Evolutionary conservation across 148 eudicot genomes (phyloP).

Genomic region (Heliamphora exappendiculata): DNA sequence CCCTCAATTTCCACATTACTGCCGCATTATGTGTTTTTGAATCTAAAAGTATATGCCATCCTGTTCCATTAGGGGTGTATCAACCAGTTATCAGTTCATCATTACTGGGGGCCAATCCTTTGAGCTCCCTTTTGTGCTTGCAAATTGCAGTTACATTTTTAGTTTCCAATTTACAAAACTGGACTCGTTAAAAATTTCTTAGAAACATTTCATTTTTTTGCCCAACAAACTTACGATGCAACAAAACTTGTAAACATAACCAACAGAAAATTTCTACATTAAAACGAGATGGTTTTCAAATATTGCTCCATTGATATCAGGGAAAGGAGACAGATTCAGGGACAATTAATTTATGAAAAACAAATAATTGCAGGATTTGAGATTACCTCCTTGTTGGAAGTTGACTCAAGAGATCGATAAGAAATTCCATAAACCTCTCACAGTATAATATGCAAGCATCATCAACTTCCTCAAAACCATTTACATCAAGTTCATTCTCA

Average conservation of each 20-base stretch:
- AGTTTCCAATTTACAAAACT: neutral
- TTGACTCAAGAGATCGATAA: slow-evolving; percentile 93
- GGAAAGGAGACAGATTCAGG: neutral
- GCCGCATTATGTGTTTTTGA: no score
- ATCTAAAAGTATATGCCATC: no score
- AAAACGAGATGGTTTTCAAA: neutral
- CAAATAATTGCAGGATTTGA: slow-evolving; percentile 5
- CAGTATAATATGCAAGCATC: slow-evolving; percentile 78
- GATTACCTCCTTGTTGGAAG: slow-evolving; percentile 84
- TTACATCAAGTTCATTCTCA: slow-evolving; percentile 19
- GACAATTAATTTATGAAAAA: neutral
- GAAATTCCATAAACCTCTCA: slow-evolving; percentile 95
- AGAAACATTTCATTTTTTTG: neutral
- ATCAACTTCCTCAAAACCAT: slow-evolving; percentile 47
- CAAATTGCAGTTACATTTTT: neutral
- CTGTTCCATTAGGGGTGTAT: no score
- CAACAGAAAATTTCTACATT: neutral
- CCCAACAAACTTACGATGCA: neutral
- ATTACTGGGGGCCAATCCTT: neutral
- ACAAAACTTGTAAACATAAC: neutral
- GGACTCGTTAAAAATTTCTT: neutral
- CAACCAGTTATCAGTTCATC: neutral
- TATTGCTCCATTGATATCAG: neutral
- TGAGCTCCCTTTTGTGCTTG: neutral
- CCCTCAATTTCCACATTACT: no score